Evolutionary conservation across 345 rosid species (phyloP), one percentile per base, ranked within the genome.

Genomic region (Arabis hirsuta): DNA sequence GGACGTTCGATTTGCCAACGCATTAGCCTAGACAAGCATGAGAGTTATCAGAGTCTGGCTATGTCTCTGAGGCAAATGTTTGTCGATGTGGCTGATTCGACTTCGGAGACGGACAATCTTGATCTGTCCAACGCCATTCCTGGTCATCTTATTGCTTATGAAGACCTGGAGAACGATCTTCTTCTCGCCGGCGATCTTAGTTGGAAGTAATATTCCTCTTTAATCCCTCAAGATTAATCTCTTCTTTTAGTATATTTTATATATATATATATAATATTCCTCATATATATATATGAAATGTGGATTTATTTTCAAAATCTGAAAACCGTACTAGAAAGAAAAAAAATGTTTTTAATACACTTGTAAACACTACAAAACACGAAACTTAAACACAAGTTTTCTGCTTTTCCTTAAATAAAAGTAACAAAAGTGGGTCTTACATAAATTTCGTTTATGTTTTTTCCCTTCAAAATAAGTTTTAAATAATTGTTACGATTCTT

Each of bases 1-100:
- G 98, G 98, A 65, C 92, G 98, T 43, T 84, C 96, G 29, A 92
- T 92, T 74, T 88, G 98, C 81, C 98, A 88, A 44, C 86, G 96
- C 65, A 83, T 92, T 77, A 85, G 82, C 67, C 84, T 92, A 41
- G 92, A 90, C 16, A 85, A 87, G 55, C 98, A 90, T 79, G 84
- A 70, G 44, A 85, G 92, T 81, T 92, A 92, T 79, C 79, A 85
- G 7, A 90, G 96, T 73, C 84, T 92, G 1, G 98, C 98, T 41
- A 81, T 64, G 83, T 90, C 92, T 62, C 82, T 92, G 19, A 80
- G 96, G 67, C 86, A 90, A 64, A 88, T 92, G 96, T 92, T 90
- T 58, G 95, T 85, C 2, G 90, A 87, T 34, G 87, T 73, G 12
- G 78, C 19, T 24, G 84, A 69, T 12, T 72, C 41, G 1, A 24